phyloP scores from a whole-genome alignment of 306 rosid genomes.

The Vigna nakashimae region DNA sequence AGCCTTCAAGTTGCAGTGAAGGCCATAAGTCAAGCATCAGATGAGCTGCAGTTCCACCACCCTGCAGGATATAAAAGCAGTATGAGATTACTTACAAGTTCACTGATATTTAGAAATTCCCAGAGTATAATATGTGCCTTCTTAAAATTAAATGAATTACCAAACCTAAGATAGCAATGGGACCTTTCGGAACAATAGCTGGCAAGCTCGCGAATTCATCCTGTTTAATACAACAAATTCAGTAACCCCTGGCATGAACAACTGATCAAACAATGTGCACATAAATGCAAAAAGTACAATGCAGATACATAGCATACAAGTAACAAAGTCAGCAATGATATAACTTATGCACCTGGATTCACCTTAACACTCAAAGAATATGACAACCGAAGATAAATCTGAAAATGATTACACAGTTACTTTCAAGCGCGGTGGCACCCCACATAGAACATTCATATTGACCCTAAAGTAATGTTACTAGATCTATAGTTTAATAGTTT shows the following conservation, averaged over 20 bases:
- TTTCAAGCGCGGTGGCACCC: slow-evolving; percentile 13
- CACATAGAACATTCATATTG: slow-evolving; percentile 13
- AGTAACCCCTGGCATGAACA: slow-evolving; percentile 38
- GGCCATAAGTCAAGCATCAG: slow-evolving; percentile 95
- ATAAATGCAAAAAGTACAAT: slow-evolving; percentile 5
- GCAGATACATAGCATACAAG: background rate
- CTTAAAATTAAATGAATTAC: slow-evolving; percentile 56
- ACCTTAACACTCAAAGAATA: slow-evolving; percentile 29
- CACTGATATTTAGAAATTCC: slow-evolving; percentile 31
- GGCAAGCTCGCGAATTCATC: slow-evolving; percentile 95
- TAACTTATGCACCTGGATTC: slow-evolving; percentile 23
- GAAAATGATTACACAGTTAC: slow-evolving; percentile 1
- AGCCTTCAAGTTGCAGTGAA: slow-evolving; percentile 88
- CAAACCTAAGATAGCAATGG: slow-evolving; percentile 93
- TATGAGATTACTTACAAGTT: slow-evolving; percentile 29
- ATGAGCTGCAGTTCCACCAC: slow-evolving; percentile 93
- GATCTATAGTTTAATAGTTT: background rate
- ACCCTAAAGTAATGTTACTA: background rate
- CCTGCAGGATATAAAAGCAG: slow-evolving; percentile 63
- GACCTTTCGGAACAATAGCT: slow-evolving; percentile 87
- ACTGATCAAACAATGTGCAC: background rate
- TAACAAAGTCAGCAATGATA: background rate
- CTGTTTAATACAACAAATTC: slow-evolving; percentile 57
- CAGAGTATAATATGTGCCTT: background rate
- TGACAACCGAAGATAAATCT: slow-evolving; percentile 10